Conservation (phyloP, 2,329 filamentous ascomycete genomes). For the Coniochaeta sp. region DNA sequence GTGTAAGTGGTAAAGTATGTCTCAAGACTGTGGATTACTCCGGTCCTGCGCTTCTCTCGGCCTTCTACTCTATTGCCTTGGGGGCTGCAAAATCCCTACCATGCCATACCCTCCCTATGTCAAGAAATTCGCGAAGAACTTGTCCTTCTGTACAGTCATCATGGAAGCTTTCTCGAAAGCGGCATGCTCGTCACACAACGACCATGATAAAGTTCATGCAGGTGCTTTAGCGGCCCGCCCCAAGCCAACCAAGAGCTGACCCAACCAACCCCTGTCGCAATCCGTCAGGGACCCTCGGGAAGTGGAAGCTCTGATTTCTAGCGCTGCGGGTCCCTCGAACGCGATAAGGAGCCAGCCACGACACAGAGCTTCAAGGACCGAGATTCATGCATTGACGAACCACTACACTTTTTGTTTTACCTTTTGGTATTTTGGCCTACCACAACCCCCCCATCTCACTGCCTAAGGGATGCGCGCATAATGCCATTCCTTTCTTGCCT, state of each 20-base stretch:
- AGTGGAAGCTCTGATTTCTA: background rate
- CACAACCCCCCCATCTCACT: background rate
- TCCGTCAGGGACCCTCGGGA: background rate
- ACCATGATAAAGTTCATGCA: background rate
- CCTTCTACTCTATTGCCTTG: too few species aligned
- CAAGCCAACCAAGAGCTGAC: background rate
- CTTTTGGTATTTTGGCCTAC: too few species aligned
- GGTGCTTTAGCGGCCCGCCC: background rate
- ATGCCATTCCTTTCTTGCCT: background rate
- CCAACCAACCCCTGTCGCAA: background rate
- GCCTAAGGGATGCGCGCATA: background rate
- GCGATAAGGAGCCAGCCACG: background rate
- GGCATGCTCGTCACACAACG: background rate
- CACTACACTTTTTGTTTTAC: background rate
- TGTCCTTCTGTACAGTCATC: too few species aligned
- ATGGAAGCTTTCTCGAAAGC: too few species aligned
- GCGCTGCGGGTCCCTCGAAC: background rate
- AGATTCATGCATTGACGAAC: background rate
- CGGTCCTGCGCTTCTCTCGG: too few species aligned
- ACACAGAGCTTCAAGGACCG: background rate
- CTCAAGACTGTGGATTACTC: too few species aligned
- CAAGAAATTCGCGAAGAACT: too few species aligned
- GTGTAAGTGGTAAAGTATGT: too few species aligned
- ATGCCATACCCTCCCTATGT: too few species aligned
- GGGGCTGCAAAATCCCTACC: too few species aligned